Base-by-base conservation (phyloP, 2,329 filamentous ascomycete genomes). In the Aspergillus ruber region DNA sequence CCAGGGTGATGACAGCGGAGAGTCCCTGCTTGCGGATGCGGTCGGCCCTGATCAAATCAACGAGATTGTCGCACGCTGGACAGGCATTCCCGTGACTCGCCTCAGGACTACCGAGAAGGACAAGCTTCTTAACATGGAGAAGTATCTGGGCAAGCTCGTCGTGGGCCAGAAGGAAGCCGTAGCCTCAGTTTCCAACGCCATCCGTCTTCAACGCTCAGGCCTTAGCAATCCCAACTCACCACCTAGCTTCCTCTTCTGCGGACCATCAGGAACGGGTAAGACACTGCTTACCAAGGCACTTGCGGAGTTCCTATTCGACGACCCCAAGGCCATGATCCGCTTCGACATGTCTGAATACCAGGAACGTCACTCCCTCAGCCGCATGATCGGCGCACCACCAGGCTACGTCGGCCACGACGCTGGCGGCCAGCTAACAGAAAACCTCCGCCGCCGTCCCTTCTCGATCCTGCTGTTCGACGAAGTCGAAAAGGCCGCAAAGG, bases 321-420 rank as follows among this genome's bases (percentile, higher is more conserved):
- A 98, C 59, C 74, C 91, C 21, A 96, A 96, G 75, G 78, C 91
- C 29, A 97, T 98, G 93, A 95, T 98, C 60, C 86, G 93, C 35
- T 95, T 98, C 74, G 93, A 98, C 67, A 98, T 98, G 93, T 97
- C 91, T 4, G 93, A 98, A 71, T 98, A 98, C 70, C 94, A 98
- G 70, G 93, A 98, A 71, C 85, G 91, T 4, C 93, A 98, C 68
- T 86, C 91, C 0, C 81, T 98, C 12, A 95, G 89, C 66, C 84
- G 93, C 51, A 96, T 98, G 89, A 98, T 98, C 59, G 93, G 93
- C 66, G 90, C 93, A 17, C 93, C 93, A 17, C 93, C 93, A 4
- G 93, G 93, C 54, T 98, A 98, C 58, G 90, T 98, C 50, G 93
- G 93, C 13, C 91, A 98, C 66, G 93, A 98, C 63, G 83, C 93